A percentile compares a stretch with the other conserved stretches of the same genome.
phyloP scores from a whole-genome alignment of 106 monocot species.

The Dendrobium nobile region DNA sequence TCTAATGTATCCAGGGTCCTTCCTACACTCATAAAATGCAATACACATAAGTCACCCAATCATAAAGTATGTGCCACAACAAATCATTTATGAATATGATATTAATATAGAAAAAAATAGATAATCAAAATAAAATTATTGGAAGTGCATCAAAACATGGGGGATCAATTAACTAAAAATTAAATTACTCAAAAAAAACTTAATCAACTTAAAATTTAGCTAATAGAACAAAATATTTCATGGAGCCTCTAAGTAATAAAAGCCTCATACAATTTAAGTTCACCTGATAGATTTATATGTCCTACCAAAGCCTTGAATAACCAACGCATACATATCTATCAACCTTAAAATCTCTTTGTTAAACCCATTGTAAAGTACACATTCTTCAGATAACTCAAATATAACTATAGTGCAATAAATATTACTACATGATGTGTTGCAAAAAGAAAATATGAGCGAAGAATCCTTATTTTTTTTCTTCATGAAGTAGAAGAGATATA shows the following conservation, averaged over 20 bases:
- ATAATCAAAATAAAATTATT: background rate
- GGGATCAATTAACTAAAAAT: no score
- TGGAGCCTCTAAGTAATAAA: background rate
- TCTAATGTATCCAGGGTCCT: constrained; percentile 87
- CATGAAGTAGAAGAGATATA: no score
- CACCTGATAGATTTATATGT: background rate
- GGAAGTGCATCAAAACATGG: background rate
- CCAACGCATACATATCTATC: background rate
- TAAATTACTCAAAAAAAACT: no score
- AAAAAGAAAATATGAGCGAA: no score
- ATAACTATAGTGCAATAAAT: background rate
- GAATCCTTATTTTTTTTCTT: no score
- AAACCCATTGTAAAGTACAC: background rate
- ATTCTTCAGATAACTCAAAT: background rate
- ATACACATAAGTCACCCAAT: background rate
- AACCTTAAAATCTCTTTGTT: background rate
- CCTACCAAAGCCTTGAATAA: background rate
- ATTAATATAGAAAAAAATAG: background rate
- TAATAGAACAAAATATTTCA: background rate
- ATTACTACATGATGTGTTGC: no score
- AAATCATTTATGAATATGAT: background rate
- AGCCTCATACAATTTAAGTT: no score
- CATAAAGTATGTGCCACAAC: background rate
- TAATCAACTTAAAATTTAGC: no score
- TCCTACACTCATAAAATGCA: constrained; percentile 31